These are phyloP conservation scores for Trichoderma oligosporum DNA, from an alignment of 2,329 filamentous ascomycete genomes.

Conservation along the genomic window DNA sequence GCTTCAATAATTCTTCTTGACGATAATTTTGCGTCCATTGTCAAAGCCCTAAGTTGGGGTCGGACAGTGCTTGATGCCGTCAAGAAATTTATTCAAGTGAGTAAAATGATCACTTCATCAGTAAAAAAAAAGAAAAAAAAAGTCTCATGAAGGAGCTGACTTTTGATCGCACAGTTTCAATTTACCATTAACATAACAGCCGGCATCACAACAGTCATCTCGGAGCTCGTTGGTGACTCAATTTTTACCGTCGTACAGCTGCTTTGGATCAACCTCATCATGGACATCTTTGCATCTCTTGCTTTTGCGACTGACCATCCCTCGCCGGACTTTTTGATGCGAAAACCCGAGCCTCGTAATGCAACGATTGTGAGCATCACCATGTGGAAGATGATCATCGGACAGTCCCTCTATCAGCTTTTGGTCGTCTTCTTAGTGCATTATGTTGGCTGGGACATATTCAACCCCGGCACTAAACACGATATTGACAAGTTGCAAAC, in stretches of 20 bases:
- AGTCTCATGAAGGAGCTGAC: too few species aligned
- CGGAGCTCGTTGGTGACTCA: constrained; percentile 53
- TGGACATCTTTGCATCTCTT: constrained; percentile 66
- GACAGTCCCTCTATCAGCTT: constrained; percentile 74
- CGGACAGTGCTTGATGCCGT: constrained; percentile 61
- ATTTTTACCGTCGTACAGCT: constrained; percentile 62
- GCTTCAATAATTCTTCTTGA: constrained; percentile 63
- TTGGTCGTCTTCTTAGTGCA: constrained; percentile 55
- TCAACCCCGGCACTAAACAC: constrained; percentile 45
- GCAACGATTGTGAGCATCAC: constrained; percentile 68
- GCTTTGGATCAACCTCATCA: constrained; percentile 66
- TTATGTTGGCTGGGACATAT: constrained; percentile 56
- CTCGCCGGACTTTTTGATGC: constrained; percentile 52
- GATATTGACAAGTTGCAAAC: constrained; percentile 48
- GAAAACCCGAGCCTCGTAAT: constrained; percentile 70
- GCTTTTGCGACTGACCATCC: constrained; percentile 60
- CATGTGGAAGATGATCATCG: constrained; percentile 91
- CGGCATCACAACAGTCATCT: constrained; percentile 60
- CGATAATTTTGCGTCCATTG: constrained; percentile 63
- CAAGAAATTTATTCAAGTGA: constrained; percentile 58
- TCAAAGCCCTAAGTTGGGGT: constrained; percentile 60
- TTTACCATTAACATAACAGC: constrained; percentile 68
- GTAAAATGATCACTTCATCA: constrained; percentile 9
- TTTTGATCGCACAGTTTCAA: constrained; percentile 45
- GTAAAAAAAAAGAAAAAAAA: too few species aligned